Percentiles rank a stretch among this genome's conserved stretches.
phyloP scores from a whole-genome alignment of 345 rosid genomes.

The Eucalyptus marginata region DNA sequence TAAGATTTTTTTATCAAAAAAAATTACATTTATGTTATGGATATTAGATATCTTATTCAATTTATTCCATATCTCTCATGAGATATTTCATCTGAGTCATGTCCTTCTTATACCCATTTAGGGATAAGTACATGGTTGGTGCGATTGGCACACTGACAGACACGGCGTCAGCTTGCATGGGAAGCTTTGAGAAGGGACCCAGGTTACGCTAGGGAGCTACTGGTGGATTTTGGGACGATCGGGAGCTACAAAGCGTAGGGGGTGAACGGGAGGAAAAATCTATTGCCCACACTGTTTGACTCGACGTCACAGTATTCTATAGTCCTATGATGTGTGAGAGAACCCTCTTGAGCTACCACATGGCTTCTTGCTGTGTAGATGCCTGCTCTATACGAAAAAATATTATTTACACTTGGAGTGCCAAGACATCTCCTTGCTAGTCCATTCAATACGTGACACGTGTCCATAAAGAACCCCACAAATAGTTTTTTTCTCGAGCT shows the following conservation, averaged over 20 bases:
- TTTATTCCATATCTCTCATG: too few species aligned
- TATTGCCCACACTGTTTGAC: constrained; percentile 11
- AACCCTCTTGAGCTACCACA: background rate
- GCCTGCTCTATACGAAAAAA: background rate
- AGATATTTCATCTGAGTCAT: too few species aligned
- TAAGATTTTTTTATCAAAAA: too few species aligned
- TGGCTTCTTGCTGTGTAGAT: too few species aligned
- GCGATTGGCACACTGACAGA: background rate
- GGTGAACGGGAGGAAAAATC: constrained; percentile 9
- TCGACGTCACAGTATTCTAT: constrained; percentile 10
- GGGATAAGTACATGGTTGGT: background rate
- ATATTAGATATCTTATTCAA: too few species aligned
- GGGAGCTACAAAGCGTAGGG: constrained; percentile 21
- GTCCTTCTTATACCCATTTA: background rate
- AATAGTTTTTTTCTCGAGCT: too few species aligned
- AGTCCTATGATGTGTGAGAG: background rate
- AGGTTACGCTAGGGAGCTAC: constrained; percentile 13
- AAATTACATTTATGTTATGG: too few species aligned
- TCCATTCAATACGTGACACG: too few species aligned
- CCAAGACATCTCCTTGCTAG: too few species aligned
- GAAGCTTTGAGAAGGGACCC: constrained; percentile 8
- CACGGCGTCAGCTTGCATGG: constrained; percentile 15
- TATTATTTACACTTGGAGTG: too few species aligned
- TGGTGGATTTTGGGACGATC: constrained; percentile 6
- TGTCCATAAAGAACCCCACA: too few species aligned